Percentiles rank a stretch among this genome's conserved stretches.
Conservation (phyloP, 2,329 filamentous ascomycete genomes). For the Grosmannia serpens region DNA sequence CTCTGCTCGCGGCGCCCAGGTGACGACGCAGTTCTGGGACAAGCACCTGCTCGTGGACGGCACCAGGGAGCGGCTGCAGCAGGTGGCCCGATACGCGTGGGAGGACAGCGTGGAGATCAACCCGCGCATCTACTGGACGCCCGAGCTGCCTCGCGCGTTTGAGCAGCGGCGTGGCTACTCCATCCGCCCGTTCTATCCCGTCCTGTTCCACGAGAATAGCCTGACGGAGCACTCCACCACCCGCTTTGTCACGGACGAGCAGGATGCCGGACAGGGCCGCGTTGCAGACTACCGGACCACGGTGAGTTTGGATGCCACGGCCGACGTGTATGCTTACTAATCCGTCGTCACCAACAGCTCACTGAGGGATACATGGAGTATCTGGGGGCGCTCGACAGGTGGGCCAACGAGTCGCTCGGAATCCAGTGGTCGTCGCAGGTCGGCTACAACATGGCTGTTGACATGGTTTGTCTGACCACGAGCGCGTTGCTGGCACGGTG, state of each 20-base stretch:
- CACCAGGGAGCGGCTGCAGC: constrained; percentile 17
- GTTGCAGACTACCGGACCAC: constrained; percentile 10
- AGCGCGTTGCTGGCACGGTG: not conserved
- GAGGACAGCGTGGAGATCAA: constrained; percentile 24
- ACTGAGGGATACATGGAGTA: constrained; percentile 15
- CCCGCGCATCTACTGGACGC: constrained; percentile 25
- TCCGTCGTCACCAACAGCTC: not conserved
- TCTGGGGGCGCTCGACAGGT: constrained; percentile 17
- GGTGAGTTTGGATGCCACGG: not conserved
- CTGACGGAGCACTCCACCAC: not conserved
- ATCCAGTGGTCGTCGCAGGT: constrained; percentile 26
- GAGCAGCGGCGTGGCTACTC: constrained; percentile 20
- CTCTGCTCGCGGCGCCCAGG: constrained; percentile 22
- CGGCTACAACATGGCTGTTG: constrained; percentile 29
- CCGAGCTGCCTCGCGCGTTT: constrained; percentile 18
- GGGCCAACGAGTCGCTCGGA: constrained; percentile 19
- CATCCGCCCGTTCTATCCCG: constrained; percentile 20
- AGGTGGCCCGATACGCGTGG: constrained; percentile 24
- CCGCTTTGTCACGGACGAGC: constrained; percentile 6
- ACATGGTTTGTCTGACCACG: constrained; percentile 18
- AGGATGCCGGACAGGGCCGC: constrained; percentile 6
- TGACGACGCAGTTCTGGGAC: constrained; percentile 25
- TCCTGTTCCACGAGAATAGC: constrained; percentile 16
- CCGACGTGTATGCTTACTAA: not conserved
- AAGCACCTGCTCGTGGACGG: constrained; percentile 23